Evolutionary conservation across 305 asterid genomes (phyloP).

Genomic region (Solanum hybrid): DNA sequence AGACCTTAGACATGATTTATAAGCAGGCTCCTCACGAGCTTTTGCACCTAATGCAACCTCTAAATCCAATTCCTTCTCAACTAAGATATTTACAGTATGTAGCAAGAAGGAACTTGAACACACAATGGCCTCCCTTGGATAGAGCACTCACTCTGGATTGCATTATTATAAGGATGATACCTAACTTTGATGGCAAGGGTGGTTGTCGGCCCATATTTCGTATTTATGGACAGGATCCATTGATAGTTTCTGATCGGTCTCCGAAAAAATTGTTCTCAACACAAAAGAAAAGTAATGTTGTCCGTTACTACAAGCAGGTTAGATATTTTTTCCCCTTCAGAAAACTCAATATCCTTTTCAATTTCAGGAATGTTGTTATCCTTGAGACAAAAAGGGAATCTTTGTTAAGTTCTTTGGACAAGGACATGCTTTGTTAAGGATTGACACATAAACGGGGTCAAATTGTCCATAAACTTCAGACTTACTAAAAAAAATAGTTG

Average conservation of each 20-base stretch:
- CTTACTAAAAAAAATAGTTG: not conserved
- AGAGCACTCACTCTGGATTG: constrained; percentile 47
- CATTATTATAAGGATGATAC: constrained; percentile 39
- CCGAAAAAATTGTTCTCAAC: constrained; percentile 42
- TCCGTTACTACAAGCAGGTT: constrained; percentile 47
- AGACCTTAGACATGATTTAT: constrained; percentile 39
- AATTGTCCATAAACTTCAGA: not conserved
- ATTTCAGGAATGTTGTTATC: not conserved
- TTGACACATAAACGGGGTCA: not conserved
- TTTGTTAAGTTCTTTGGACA: not conserved
- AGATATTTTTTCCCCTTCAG: not conserved
- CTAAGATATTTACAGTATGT: constrained; percentile 63
- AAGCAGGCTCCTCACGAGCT: constrained; percentile 51
- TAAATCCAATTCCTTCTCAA: constrained; percentile 67
- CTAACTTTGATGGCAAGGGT: constrained; percentile 41
- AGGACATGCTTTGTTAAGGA: not conserved
- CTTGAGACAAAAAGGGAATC: not conserved
- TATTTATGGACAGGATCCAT: constrained; percentile 46
- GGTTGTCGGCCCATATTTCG: constrained; percentile 54
- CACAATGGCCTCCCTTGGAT: constrained; percentile 52
- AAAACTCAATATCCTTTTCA: not conserved
- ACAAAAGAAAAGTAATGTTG: constrained; percentile 25
- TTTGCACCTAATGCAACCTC: constrained; percentile 30
- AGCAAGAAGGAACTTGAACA: constrained; percentile 45
- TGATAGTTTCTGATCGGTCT: constrained; percentile 39